Percentiles rank a stretch among this genome's conserved stretches.
Conservation (phyloP, 2,329 filamentous ascomycete genomes). For the Trichoderma sp. region DNA sequence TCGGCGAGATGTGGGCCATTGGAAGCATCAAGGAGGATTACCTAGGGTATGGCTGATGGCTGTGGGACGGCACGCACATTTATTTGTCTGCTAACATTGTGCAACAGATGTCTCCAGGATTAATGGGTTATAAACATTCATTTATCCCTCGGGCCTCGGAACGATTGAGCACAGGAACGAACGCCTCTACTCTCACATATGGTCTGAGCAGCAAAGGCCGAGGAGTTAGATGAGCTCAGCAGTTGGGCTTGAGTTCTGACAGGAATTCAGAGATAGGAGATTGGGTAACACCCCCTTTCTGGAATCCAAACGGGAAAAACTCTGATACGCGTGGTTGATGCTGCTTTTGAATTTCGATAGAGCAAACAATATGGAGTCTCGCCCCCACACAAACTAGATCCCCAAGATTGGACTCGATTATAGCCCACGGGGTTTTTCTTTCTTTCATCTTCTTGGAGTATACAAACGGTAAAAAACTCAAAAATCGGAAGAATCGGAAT, state of each 20-base stretch:
- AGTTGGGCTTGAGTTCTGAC: neutral
- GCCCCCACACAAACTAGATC: neutral
- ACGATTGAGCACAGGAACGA: neutral
- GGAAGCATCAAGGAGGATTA: slow-evolving; percentile 91
- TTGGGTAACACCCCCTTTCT: neutral
- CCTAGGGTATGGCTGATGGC: slow-evolving; percentile 51
- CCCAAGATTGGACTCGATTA: neutral
- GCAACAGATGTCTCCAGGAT: slow-evolving; percentile 24
- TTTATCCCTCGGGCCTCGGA: neutral
- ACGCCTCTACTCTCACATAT: neutral
- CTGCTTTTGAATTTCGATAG: slow-evolving; percentile 1
- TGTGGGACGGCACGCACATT: slow-evolving; percentile 19
- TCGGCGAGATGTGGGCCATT: slow-evolving; percentile 94
- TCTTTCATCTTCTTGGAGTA: neutral
- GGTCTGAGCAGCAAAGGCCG: too few relatives aligned
- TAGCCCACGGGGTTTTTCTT: neutral
- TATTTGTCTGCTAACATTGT: slow-evolving; percentile 25
- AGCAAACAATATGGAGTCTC: neutral
- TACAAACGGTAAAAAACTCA: neutral
- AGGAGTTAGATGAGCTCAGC: neutral
- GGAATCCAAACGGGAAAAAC: neutral
- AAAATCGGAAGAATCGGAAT: neutral
- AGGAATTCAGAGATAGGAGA: neutral
- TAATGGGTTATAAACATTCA: slow-evolving; percentile 18
- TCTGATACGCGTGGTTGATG: neutral